Evolutionary conservation across 2,329 filamentous ascomycete species (phyloP).

Genomic region (Fonsecaea monophora): DNA sequence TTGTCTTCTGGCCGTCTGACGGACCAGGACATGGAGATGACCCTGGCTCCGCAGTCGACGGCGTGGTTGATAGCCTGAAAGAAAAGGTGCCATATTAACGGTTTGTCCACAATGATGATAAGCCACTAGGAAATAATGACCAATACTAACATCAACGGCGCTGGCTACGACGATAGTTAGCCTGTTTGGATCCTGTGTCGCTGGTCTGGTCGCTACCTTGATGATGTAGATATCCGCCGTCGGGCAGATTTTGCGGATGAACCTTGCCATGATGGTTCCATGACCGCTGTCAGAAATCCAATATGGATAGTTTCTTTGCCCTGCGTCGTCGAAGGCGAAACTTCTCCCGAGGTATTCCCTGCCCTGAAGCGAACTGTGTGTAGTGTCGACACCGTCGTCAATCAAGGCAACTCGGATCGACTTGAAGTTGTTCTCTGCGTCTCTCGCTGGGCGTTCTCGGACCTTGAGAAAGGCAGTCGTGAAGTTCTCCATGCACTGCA

Average conservation of each 20-base stretch:
- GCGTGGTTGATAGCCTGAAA: background rate
- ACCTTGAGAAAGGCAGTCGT: background rate
- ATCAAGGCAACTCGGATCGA: background rate
- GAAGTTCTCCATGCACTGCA: constrained; percentile 1
- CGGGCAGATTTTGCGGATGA: background rate
- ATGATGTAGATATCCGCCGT: background rate
- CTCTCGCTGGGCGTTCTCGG: background rate
- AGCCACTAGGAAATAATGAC: background rate
- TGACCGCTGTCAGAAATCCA: background rate
- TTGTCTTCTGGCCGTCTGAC: background rate
- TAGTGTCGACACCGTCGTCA: background rate
- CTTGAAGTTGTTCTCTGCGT: background rate
- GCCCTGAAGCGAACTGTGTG: background rate
- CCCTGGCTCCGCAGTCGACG: background rate
- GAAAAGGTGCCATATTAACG: background rate
- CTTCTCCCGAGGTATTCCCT: background rate
- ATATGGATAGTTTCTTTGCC: background rate
- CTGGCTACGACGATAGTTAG: background rate
- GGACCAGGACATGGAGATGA: constrained; percentile 3
- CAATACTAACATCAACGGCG: background rate
- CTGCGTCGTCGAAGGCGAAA: background rate
- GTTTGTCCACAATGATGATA: background rate
- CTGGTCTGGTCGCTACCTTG: background rate
- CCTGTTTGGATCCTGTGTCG: background rate
- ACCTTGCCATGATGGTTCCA: constrained; percentile 1